Base-by-base conservation (phyloP, 805 yeast genomes). In the Ogataea allantospora region DNA sequence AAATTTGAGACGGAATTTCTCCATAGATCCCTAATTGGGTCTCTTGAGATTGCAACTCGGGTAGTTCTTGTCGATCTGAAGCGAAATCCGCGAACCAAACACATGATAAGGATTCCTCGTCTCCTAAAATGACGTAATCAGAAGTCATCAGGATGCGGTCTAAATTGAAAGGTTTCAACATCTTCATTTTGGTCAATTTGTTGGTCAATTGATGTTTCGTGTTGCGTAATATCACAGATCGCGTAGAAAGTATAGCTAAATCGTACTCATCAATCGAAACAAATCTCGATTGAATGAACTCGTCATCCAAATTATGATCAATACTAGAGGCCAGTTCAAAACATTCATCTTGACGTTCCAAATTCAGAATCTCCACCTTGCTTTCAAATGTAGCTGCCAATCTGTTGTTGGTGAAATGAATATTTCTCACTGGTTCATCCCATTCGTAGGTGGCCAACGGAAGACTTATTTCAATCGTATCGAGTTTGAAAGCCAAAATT, bases 221-320 rank as follows among this genome's bases (percentile, higher is more conserved):
- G 22, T 30, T 49, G 31, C 48, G 57, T 8, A 58, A 38, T n/a
- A 46, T 43, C 19, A 58, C 32, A 1, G 54, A 50, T 11, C 33
- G 33, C 2, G 50, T 26, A 6, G 62, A 53, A 18, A 58, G 38
- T 18, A 58, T 47, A 1, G 47, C 51, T 30, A 57, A 38, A 39
- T 53, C 54, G 22, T 43, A 51, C 17, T 41, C 38, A 4, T 26
- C 14, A 14, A n/a, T 22, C 6, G 25, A 32, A 3, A 52, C 33
- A 27, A 55, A 58, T 24, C 46, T 50, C 8, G 58, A 38, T 5
- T 40, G 27, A 6, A 48, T 28, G 12, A 55, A 38, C 7, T 35
- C 33, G 7, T 50, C 55, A 13, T 43, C 43, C 17, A 42, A 34
- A 15, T 38, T 26, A 28, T 46, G 42, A 20, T 40, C 44, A n/a